These are phyloP conservation scores for Hypoxylon cercidicola DNA, from an alignment of 495 filamentous ascomycete species.

Conservation along the genomic window DNA sequence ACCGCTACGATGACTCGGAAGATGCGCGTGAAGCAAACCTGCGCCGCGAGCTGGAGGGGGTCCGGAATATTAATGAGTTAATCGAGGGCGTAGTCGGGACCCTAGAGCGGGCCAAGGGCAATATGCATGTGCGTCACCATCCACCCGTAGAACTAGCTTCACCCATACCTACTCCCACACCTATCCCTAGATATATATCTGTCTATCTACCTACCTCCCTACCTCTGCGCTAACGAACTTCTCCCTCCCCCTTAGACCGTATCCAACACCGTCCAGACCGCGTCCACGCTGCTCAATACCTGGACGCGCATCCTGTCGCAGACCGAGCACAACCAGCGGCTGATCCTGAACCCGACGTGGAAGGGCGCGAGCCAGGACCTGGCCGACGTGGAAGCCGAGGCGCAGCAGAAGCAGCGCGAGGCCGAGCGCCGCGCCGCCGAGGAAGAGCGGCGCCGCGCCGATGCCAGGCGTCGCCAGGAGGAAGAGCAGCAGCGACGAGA, in stretches of 20 bases:
- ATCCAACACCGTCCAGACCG: constrained; percentile 81
- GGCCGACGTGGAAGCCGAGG: constrained; percentile 82
- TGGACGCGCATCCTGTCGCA: constrained; percentile 96
- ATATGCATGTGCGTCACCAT: constrained; percentile 79
- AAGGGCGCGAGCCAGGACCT: constrained; percentile 88
- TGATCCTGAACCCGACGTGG: constrained; percentile 90
- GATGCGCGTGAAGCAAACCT: constrained; percentile 78
- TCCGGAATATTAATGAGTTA: constrained; percentile 85
- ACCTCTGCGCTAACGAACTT: constrained; percentile 8
- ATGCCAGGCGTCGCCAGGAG: constrained; percentile 72
- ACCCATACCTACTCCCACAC: constrained; percentile 12
- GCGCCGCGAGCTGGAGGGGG: constrained; percentile 79
- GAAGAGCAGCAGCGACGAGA: constrained; percentile 71
- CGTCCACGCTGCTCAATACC: constrained; percentile 93
- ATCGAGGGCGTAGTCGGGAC: constrained; percentile 86
- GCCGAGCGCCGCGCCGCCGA: constrained; percentile 78
- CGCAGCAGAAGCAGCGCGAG: constrained; percentile 72
- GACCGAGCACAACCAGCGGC: constrained; percentile 94
- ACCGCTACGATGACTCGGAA: constrained; percentile 68
- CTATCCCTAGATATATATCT: not conserved
- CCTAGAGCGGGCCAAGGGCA: constrained; percentile 81
- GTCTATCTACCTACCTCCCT: not conserved
- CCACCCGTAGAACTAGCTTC: constrained; percentile 1
- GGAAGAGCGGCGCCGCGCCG: constrained; percentile 78
- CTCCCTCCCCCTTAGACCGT: constrained; percentile 69